phyloP scores from a whole-genome alignment of 495 filamentous ascomycete species.

The Lasiosphaeriaceae sp. region DNA sequence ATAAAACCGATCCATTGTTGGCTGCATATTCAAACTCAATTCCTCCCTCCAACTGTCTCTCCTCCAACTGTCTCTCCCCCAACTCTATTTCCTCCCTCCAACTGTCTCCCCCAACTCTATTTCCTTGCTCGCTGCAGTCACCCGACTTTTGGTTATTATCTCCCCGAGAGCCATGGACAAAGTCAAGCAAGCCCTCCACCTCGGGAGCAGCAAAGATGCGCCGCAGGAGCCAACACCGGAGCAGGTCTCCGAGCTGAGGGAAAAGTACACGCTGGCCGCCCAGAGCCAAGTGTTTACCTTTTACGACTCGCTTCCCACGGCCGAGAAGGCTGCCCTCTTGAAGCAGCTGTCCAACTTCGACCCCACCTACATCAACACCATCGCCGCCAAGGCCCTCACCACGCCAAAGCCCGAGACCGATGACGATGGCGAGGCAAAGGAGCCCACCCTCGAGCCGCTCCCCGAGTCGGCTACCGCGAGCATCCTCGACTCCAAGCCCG shows the following conservation, averaged over 20 bases:
- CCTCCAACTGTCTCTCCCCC: neutral
- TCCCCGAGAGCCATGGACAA: constrained; percentile 5
- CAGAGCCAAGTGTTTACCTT: constrained; percentile 93
- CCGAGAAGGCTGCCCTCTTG: constrained; percentile 76
- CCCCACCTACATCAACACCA: constrained; percentile 74
- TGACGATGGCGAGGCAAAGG: constrained; percentile 35
- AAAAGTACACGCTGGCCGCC: constrained; percentile 71
- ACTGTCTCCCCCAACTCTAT: neutral
- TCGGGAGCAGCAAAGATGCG: constrained; percentile 27
- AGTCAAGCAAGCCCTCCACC: constrained; percentile 12
- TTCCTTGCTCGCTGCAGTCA: neutral
- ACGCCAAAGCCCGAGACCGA: constrained; percentile 54
- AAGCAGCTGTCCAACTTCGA: constrained; percentile 78
- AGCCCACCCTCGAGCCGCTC: constrained; percentile 75
- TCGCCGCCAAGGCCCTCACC: constrained; percentile 76
- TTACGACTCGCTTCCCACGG: constrained; percentile 67
- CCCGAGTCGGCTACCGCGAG: constrained; percentile 86
- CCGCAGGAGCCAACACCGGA: constrained; percentile 65
- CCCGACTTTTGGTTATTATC: neutral
- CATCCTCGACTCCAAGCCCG: constrained; percentile 80
- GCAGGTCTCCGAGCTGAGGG: constrained; percentile 68
- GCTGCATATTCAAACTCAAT: neutral
- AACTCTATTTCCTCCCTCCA: neutral
- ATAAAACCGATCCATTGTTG: no score
- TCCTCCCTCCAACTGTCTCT: no score